Evolutionary conservation across 345 rosid genomes (phyloP).

Genomic region (Pistacia integerrima): DNA sequence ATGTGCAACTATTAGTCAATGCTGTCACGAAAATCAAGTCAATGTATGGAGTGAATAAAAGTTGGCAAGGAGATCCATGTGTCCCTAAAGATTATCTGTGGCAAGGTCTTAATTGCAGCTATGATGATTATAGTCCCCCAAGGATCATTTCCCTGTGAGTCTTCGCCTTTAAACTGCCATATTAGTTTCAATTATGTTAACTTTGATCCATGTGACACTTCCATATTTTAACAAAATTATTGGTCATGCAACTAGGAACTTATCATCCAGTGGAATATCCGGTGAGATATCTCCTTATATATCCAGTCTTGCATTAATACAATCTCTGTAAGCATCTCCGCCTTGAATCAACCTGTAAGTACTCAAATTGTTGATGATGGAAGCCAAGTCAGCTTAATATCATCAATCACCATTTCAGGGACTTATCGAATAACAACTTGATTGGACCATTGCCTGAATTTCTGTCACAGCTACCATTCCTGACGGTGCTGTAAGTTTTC

Average conservation of each 20-base stretch:
- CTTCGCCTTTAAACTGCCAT: not conserved
- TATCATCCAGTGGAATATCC: conserved; percentile 42
- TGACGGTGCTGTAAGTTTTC: conserved; percentile 2
- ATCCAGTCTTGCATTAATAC: conserved; percentile 28
- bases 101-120: conserved; percentile 50
- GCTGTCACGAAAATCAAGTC: conserved; percentile 40
- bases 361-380: not conserved
- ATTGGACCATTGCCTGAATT: conserved; percentile 45
- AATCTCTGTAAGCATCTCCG: conserved; percentile 39
- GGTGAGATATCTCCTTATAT: conserved; percentile 35
- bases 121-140: conserved; percentile 10
- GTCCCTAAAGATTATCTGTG: conserved; percentile 36
- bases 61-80: conserved; percentile 63
- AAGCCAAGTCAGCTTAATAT: not conserved
- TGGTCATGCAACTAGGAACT: conserved; percentile 28
- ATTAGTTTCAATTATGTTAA: not conserved
- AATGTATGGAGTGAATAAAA: conserved; percentile 31
- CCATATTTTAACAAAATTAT: not conserved
- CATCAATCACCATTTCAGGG: conserved; percentile 26
- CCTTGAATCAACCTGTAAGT: not conserved
- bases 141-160: conserved; percentile 44
- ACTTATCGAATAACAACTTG: conserved; percentile 52
- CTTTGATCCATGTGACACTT: not conserved
- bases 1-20: conserved; percentile 24
- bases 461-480: conserved; percentile 35